Evolutionary conservation across 495 filamentous ascomycete species (phyloP).

Genomic region (Parathielavia hyrcaniae): DNA sequence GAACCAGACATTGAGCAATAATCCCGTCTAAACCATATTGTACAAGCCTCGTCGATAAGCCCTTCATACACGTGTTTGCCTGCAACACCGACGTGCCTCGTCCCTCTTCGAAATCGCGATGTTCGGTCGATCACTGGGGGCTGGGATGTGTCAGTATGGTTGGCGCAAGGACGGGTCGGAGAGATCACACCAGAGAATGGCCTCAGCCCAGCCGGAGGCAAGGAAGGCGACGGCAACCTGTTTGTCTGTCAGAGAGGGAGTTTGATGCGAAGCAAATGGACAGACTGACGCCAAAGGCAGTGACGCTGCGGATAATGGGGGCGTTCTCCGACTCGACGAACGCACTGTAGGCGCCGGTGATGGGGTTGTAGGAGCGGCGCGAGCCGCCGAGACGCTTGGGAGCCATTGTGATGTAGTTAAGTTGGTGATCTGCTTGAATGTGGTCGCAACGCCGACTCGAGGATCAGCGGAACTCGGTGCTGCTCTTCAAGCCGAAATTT

Average conservation of each 20-base stretch:
- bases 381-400: slow-evolving; percentile 34
- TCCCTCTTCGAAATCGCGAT: background rate
- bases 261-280: background rate
- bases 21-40: slow-evolving; percentile 19
- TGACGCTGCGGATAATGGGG: slow-evolving; percentile 63
- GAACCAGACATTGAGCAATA: slow-evolving; percentile 1
- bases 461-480: background rate
- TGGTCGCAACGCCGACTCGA: background rate
- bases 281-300: slow-evolving; percentile 63
- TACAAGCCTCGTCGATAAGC: slow-evolving; percentile 12
- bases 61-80: background rate
- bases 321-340: slow-evolving; percentile 58
- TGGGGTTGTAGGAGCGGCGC: slow-evolving; percentile 24
- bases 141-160: slow-evolving; percentile 10
- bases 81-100: background rate
- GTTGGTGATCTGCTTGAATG: background rate
- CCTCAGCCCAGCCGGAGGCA: slow-evolving; percentile 63
- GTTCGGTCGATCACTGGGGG: slow-evolving; percentile 7
- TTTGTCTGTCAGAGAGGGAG: slow-evolving; percentile 15
- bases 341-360: slow-evolving; percentile 31
- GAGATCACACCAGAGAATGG: slow-evolving; percentile 22
- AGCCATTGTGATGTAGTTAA: slow-evolving; percentile 33
- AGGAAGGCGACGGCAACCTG: slow-evolving; percentile 69
- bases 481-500: slow-evolving; percentile 1
- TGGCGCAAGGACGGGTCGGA: background rate